Evolutionary conservation across 2,329 filamentous ascomycete species (phyloP), one percentile per base, ranked within the genome.

Genomic region (Fusarium sp.): DNA sequence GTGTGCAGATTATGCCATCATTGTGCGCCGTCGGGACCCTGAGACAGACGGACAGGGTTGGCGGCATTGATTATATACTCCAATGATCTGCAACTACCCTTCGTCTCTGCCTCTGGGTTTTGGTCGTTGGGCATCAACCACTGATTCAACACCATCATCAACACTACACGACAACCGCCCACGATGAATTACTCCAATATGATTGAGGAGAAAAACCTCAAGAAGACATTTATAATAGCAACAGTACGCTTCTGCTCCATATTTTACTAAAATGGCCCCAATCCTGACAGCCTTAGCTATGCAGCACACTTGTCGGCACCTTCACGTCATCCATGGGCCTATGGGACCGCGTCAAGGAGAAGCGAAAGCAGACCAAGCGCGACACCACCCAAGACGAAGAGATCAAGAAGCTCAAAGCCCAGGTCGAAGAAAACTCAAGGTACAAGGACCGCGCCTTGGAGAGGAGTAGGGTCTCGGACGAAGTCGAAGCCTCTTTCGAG

Each of bases 321-420:
- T 73, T 73, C 39, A 73, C 69, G 11, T 73, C 71, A 4, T 73
- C 71, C 0, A 72, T 73, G 46, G 71, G 71, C n/a, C 71, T 73
- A 4, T 73, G 66, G 56, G 71, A 73, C 33, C 67, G 70, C 7
- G 62, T 73, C 48, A 73, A 73, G 13, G 62, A 72, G 39, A 64
- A 51, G 22, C 69, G 71, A 19, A 71, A 72, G 33, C 71, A 73
- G 23, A 27, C 56, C 9, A 48, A 46, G 7, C 70, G 71, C 43
- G 71, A 73, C 61, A 71, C 60, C 4, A 67, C 65, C 4, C 71
- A 73, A 55, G 71, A 73, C 22, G 65, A 73, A 10, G 71, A 73
- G 45, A 73, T 73, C 7, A 68, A 71, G 11, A 73, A 71, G 54
- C 67, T 73, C 48, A 65, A 63, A 14, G 56, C 59, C 5, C 67